Base-by-base conservation (phyloP, 306 rosid genomes). In the apple (Malus domestica) region DNA sequence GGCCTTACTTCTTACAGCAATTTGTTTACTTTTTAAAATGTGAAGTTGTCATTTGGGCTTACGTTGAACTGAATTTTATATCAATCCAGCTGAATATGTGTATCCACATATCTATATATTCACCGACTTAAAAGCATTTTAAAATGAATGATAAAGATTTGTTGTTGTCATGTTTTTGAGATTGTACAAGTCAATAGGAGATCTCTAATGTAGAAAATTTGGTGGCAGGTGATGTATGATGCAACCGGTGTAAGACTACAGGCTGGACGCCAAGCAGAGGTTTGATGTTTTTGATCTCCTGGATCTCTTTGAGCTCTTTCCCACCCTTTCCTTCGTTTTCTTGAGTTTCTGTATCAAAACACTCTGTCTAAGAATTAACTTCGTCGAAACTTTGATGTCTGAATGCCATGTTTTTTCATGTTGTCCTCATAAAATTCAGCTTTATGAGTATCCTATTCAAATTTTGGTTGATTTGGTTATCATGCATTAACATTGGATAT, bases 251-350 rank as follows among this genome's bases (percentile, higher is more conserved):
- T 95, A 70, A 92, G 99, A 86, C 78, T 92, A 83, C 99, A 95
- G 54, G 99, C 99, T 15, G 99, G 99, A 80, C 99, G 98, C 80
- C 99, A 95, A 87, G 99, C 99, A 61, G 99, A 95, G 99, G 99
- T 95, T 85, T 70, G 44, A 32, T 64, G 44, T 64, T 32, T 64
- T 64, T 74, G 49, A 74, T 35, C 60, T 4, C 66, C 29, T 79
- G 35, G 61, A 78, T 79, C 32, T 81, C 44, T 16, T 22, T 16
- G 3, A 23, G 12, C 33, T 12, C 57, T 33, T 49, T 25, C 33
- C 49, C 59, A 38, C 52, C 46, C 18, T 73, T 77, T 84, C 57
- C 55, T 64, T 58, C 23, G 29, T 20, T 20, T 59, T 70, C 23
- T 79, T 58, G 10, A 16, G 22, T 18, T 49, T 38, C 54, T 73